phyloP scores from a whole-genome alignment of 2,329 filamentous ascomycete species.

The Colletotrichum caudatum region DNA sequence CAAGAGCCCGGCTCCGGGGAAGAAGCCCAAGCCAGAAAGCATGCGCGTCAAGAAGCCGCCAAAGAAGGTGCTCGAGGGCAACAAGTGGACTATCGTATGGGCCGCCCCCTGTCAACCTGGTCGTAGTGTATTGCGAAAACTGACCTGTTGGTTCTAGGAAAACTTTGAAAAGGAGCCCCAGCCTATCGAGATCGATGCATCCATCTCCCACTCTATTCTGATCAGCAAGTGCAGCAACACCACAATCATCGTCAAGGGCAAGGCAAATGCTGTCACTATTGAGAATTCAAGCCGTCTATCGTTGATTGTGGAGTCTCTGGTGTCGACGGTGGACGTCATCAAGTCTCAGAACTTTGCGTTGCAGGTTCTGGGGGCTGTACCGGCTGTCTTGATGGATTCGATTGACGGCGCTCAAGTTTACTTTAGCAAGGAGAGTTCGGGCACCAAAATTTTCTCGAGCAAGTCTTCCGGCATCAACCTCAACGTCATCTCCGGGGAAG shows the following conservation, averaged over 20 bases:
- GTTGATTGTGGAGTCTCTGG: slow-evolving; percentile 87
- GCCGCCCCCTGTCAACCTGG: slow-evolving; percentile 41
- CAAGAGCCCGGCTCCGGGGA: slow-evolving; percentile 89
- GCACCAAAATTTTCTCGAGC: slow-evolving; percentile 87
- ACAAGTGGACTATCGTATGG: slow-evolving; percentile 91
- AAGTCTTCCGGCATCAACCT: slow-evolving; percentile 91
- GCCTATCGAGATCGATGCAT: slow-evolving; percentile 84
- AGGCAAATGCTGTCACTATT: slow-evolving; percentile 95
- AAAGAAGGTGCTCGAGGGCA: slow-evolving; percentile 83
- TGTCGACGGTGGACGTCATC: slow-evolving; percentile 93
- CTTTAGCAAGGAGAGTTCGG: slow-evolving; percentile 81
- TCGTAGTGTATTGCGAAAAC: not conserved
- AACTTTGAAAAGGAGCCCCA: slow-evolving; percentile 84
- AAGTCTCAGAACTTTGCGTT: slow-evolving; percentile 94
- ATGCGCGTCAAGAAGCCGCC: slow-evolving; percentile 87
- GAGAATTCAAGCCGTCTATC: slow-evolving; percentile 90
- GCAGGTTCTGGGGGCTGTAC: slow-evolving; percentile 88
- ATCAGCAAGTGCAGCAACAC: slow-evolving; percentile 93
- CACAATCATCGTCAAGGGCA: slow-evolving; percentile 89
- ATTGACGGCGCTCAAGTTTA: slow-evolving; percentile 92
- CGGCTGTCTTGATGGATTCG: slow-evolving; percentile 91
- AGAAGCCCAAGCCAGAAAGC: slow-evolving; percentile 87
- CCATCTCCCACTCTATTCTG: slow-evolving; percentile 87
- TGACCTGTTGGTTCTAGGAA: slow-evolving; percentile 66
- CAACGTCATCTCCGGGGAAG: slow-evolving; percentile 77